Percentiles rank a stretch among this genome's conserved stretches.
Evolutionary conservation across 306 rosid species (phyloP).

Genomic region (Benincasa hispida): DNA sequence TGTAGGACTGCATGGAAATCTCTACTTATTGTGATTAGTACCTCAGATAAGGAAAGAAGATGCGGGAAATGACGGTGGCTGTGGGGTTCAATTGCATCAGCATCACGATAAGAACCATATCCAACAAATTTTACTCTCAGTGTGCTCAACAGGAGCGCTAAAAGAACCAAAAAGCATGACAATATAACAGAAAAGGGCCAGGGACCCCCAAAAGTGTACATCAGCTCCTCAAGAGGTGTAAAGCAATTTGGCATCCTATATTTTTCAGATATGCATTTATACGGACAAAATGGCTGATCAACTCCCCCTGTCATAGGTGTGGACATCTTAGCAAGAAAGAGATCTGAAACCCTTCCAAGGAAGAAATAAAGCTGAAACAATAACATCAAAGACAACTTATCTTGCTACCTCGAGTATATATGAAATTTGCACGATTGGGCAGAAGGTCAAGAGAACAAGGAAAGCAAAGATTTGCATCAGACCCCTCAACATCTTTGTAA

Average conservation of each 20-base stretch:
- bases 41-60: conserved; percentile 97
- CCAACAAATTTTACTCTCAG: conserved; percentile 73
- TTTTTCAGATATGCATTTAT: conserved; percentile 79
- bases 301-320: conserved; percentile 58
- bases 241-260: conserved; percentile 93
- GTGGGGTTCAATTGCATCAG: conserved; percentile 60
- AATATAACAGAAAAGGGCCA: conserved; percentile 63
- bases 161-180: conserved; percentile 55
- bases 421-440: conserved; percentile 86
- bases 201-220: conserved; percentile 90
- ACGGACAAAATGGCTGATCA: conserved; percentile 53
- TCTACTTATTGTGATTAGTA: conserved; percentile 8
- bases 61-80: conserved; percentile 57
- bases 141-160: conserved; percentile 57
- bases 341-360: not conserved
- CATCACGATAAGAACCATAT: conserved; percentile 47
- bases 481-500: conserved; percentile 76
- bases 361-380: conserved; percentile 10
- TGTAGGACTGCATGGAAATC: conserved; percentile 5
- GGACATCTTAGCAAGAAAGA: conserved; percentile 11
- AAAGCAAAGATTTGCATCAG: conserved; percentile 62
- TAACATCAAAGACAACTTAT: conserved; percentile 5
- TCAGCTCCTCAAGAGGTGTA: conserved; percentile 89
- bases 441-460: conserved; percentile 88
- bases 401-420: conserved; percentile 65